phyloP scores from a whole-genome alignment of 2,329 filamentous ascomycete genomes.

The Ilyonectria destructans region DNA sequence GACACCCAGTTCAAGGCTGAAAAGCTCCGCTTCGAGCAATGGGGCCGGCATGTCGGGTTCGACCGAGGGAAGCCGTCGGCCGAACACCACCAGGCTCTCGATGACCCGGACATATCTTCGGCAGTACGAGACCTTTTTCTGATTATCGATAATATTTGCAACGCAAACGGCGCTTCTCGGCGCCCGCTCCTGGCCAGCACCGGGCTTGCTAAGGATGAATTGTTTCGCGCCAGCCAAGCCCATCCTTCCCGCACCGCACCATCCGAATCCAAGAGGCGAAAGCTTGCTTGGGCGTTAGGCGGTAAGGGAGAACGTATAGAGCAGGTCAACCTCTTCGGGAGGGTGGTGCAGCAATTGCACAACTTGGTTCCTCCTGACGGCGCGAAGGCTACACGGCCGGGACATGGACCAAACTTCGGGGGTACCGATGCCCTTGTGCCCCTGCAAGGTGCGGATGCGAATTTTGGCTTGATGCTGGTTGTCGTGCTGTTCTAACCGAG shows the following conservation, averaged over 20 bases:
- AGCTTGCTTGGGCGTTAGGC: neutral
- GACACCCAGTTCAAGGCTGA: too few relatives aligned
- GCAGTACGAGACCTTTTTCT: too few relatives aligned
- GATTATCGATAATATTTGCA: too few relatives aligned
- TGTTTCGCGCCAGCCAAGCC: neutral
- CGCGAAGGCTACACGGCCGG: neutral
- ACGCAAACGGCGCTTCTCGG: too few relatives aligned
- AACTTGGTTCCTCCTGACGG: constrained; percentile 8
- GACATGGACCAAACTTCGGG: neutral
- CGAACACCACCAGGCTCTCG: neutral
- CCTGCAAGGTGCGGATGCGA: neutral
- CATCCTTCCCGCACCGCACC: neutral
- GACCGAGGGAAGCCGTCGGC: neutral
- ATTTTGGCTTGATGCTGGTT: too few relatives aligned
- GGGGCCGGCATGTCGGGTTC: neutral
- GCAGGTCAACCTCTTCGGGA: neutral
- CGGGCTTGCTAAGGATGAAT: too few relatives aligned
- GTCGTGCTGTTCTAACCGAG: too few relatives aligned
- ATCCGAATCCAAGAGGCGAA: neutral
- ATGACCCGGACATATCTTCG: neutral
- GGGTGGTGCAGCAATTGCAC: neutral
- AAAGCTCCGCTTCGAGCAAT: neutral
- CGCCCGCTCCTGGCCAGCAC: too few relatives aligned
- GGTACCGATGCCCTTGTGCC: neutral
- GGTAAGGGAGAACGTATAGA: constrained; percentile 1